Evolutionary conservation across 2,329 filamentous ascomycete genomes (phyloP).

Genomic region (Fusarium hainanense): DNA sequence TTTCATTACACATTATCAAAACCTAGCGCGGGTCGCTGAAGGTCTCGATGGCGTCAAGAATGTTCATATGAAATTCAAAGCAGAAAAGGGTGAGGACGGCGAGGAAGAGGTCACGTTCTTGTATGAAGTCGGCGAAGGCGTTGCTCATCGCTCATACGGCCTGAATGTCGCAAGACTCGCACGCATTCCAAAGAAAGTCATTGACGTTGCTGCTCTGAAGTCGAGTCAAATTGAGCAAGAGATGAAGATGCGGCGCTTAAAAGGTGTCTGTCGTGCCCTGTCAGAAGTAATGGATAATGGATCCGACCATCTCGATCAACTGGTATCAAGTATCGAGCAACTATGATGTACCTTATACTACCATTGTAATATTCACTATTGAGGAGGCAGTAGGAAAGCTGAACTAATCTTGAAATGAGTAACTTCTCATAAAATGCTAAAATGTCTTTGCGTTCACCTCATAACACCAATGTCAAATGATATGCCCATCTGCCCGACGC

Average conservation of each 20-base stretch:
- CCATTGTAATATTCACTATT: conserved; percentile 3
- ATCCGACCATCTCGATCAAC: conserved; percentile 61
- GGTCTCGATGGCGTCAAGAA: conserved; percentile 80
- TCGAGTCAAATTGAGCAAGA: conserved; percentile 83
- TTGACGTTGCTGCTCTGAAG: conserved; percentile 83
- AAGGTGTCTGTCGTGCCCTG: conserved; percentile 58
- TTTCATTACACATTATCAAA: conserved; percentile 98
- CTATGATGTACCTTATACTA: conserved; percentile 53
- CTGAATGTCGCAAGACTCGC: conserved; percentile 92
- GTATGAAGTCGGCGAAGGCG: conserved; percentile 90
- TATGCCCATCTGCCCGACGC: conserved; percentile 18
- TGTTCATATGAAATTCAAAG: conserved; percentile 91
- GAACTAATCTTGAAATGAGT: conserved; percentile 17
- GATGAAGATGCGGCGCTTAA: conserved; percentile 72
- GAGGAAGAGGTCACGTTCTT: conserved; percentile 91
- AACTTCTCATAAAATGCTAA: conserved; percentile 19
- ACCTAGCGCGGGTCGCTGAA: conserved; percentile 75
- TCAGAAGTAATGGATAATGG: conserved; percentile 54
- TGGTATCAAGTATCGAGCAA: conserved; percentile 69
- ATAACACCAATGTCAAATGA: conserved; percentile 33
- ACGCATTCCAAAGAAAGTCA: conserved; percentile 78
- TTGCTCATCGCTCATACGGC: conserved; percentile 93
- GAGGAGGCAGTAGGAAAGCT: not conserved
- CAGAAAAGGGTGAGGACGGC: conserved; percentile 54
- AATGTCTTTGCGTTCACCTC: conserved; percentile 19